These are phyloP conservation scores for Globisporangium solare DNA, from an alignment of 352 stramenopile genomes.

Conservation along the genomic window DNA sequence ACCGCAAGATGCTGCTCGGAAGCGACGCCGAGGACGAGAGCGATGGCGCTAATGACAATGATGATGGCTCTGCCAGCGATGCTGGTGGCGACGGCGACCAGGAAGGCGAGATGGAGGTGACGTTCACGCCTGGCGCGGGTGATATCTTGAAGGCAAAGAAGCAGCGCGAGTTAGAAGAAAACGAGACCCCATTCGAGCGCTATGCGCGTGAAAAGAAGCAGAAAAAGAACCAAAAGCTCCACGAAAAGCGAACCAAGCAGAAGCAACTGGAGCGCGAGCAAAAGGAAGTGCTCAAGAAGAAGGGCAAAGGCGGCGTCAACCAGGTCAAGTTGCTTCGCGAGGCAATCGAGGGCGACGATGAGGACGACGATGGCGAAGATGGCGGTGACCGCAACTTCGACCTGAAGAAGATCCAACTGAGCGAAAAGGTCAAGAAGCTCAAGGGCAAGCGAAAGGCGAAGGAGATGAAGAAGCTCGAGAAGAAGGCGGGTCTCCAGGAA, in stretches of 20 bases:
- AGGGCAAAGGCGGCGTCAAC: slow-evolving; percentile 33
- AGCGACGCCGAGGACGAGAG: slow-evolving; percentile 68
- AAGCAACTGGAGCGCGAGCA: slow-evolving; percentile 66
- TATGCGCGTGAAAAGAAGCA: slow-evolving; percentile 85
- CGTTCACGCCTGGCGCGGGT: slow-evolving; percentile 62
- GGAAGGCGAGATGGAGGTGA: slow-evolving; percentile 80
- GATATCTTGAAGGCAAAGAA: slow-evolving; percentile 75
- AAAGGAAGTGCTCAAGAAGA: slow-evolving; percentile 62
- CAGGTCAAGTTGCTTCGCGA: slow-evolving; percentile 55
- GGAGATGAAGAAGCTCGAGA: slow-evolving; percentile 66
- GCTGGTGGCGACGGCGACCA: slow-evolving; percentile 14
- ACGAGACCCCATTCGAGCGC: slow-evolving; percentile 80
- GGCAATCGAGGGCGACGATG: slow-evolving; percentile 37
- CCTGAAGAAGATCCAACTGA: slow-evolving; percentile 76
- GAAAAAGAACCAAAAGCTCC: slow-evolving; percentile 80
- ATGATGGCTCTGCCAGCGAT: slow-evolving; percentile 16
- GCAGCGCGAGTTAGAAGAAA: slow-evolving; percentile 68
- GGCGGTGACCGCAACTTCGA: slow-evolving; percentile 75
- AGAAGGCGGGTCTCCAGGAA: slow-evolving; percentile 62
- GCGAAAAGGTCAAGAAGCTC: slow-evolving; percentile 67
- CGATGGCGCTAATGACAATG: slow-evolving; percentile 23
- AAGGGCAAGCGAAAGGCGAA: slow-evolving; percentile 80
- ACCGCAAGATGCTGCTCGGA: slow-evolving; percentile 74
- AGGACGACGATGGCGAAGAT: slow-evolving; percentile 28
- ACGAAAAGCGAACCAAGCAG: slow-evolving; percentile 63